These are phyloP conservation scores for Nidula niveotomentosa DNA, from an alignment of 1,284 basidiomycete species.

Conservation along the genomic window DNA sequence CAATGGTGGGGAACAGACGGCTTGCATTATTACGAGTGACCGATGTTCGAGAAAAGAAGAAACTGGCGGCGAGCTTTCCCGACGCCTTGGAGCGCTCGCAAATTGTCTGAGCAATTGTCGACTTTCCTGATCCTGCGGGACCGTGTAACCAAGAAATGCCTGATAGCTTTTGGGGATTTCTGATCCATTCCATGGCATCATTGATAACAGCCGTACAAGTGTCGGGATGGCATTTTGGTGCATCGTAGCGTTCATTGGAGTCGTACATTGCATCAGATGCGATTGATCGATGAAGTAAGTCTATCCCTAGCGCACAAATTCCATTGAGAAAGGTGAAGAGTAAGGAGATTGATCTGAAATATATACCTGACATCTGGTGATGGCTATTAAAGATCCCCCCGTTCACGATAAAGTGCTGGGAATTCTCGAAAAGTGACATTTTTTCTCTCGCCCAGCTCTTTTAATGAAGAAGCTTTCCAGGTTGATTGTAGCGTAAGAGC, in stretches of 20 bases:
- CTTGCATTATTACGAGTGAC: conserved; percentile 1
- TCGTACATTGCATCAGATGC: conserved; percentile 1
- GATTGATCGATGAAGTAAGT: not conserved
- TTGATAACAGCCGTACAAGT: not conserved
- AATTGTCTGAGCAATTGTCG: conserved; percentile 8
- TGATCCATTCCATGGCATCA: conserved; percentile 1
- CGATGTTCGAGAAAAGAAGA: conserved; percentile 10
- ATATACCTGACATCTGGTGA: no score
- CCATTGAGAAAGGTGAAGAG: no score
- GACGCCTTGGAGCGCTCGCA: conserved; percentile 2
- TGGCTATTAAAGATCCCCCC: no score
- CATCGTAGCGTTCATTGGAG: not conserved
- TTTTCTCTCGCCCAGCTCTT: no score
- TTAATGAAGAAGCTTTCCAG: no score
- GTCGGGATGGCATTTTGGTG: not conserved
- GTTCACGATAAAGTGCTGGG: no score
- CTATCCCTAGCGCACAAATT: not conserved
- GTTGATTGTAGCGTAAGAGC: no score
- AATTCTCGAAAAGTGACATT: no score
- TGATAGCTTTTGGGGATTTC: not conserved
- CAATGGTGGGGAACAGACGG: conserved; percentile 7
- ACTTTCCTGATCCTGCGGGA: conserved; percentile 10
- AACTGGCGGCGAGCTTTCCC: conserved; percentile 6
- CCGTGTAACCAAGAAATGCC: conserved; percentile 8
- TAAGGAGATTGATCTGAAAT: no score